Evolutionary conservation across 2,329 filamentous ascomycete species (phyloP), one percentile per base, ranked within the genome.

Genomic region (Sclerotinia sclerotiorum): DNA sequence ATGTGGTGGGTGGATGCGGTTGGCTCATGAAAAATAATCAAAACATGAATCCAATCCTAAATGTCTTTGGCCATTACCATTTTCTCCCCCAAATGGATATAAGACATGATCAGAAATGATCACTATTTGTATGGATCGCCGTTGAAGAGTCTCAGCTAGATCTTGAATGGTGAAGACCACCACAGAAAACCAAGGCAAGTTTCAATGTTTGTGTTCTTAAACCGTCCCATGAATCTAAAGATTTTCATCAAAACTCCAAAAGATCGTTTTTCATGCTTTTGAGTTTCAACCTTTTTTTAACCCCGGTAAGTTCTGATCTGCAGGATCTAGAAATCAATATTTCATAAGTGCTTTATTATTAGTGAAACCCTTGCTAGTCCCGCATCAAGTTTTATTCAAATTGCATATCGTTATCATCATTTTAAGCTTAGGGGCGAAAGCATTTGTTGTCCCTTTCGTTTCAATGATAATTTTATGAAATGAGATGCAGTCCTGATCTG

Each of bases 271-370:
- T 44, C 44, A 61, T 49, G 35, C n/a, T 61, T 61, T 61, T 44
- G 27, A 8, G 46, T 61, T 61, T 39, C 27, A 48, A 62, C 44
- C 58, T 46, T 39, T 62, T 61, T 35, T 39, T 19, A 48, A 62
- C 44, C 58, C 58, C 19, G 51, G 46, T 19, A 39, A 44, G 35
- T 21, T 21, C 35, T 49, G 69, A 70, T 70, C 72, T 70, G 71
- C 71, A 70, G 71, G 68, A 72, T 72, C 67, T 67, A 42, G 58
- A 58, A 64, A 73, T 68, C 72, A 71, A 73, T 73, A 74, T 61
- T 74, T 71, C 65, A 52, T 56, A 35, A 42, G 27, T 66, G 54
- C 19, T 17, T 19, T 35, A 39, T 11, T 39, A 39, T 13, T 39
- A 24, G 58, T 49, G 56, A 67, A 55, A 65, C 62, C 56, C 55